Percentiles rank a stretch among this genome's conserved stretches.
phyloP scores from a whole-genome alignment of 306 rosid genomes.

The Sechiopsis laciniata region DNA sequence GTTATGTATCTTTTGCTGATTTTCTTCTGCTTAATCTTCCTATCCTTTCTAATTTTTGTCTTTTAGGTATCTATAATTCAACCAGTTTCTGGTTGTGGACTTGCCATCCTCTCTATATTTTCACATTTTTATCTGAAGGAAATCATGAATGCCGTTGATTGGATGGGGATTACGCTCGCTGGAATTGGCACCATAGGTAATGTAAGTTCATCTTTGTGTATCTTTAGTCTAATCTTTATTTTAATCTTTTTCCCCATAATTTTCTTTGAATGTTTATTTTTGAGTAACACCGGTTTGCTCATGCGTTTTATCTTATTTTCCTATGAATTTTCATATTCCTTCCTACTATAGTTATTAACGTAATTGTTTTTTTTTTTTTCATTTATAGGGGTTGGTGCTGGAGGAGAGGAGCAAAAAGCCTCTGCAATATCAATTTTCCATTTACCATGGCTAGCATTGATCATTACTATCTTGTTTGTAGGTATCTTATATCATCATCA shows the following conservation, averaged over 20 bases:
- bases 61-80: slow-evolving; percentile 86
- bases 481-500: slow-evolving; percentile 64
- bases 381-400: slow-evolving; percentile 90
- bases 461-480: slow-evolving; percentile 89
- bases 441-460: slow-evolving; percentile 77
- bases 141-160: slow-evolving; percentile 84
- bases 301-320: too few species aligned
- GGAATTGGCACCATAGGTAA: slow-evolving; percentile 98
- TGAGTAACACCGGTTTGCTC: not conserved
- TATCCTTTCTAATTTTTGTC: slow-evolving; percentile 20
- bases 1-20: not conserved
- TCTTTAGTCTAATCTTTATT: too few species aligned
- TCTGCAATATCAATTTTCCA: slow-evolving; percentile 65
- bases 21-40: not conserved
- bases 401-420: slow-evolving; percentile 89
- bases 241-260: too few species aligned
- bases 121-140: slow-evolving; percentile 97
- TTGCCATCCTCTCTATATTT: slow-evolving; percentile 85
- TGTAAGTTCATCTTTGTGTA: slow-evolving; percentile 44
- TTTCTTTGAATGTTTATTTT: too few species aligned
- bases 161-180: slow-evolving; percentile 85
- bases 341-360: not conserved
- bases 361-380: not conserved
- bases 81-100: slow-evolving; percentile 96
- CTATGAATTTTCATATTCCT: too few species aligned